Conservation (phyloP, 2,329 filamentous ascomycete species). For the Paraconiothyrium sp. region DNA sequence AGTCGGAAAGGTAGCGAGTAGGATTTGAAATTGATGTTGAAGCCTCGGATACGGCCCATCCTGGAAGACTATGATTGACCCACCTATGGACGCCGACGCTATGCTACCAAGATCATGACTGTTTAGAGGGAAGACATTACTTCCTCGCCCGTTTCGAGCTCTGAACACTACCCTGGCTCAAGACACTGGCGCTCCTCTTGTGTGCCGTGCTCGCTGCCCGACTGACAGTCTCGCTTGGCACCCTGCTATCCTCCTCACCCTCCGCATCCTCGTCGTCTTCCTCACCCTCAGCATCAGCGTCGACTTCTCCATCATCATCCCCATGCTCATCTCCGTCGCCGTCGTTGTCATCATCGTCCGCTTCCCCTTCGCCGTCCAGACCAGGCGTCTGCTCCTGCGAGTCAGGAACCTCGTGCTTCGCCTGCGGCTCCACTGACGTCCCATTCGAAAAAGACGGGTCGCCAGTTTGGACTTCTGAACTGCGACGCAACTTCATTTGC, state of each 20-base stretch:
- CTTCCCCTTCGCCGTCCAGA: slow-evolving; percentile 62
- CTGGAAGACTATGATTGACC: not conserved
- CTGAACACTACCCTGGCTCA: slow-evolving; percentile 64
- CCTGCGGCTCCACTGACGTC: slow-evolving; percentile 20
- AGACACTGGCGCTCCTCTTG: slow-evolving; percentile 84
- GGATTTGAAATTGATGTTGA: too few relatives aligned
- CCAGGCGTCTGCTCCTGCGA: slow-evolving; percentile 50
- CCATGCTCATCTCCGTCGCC: slow-evolving; percentile 50
- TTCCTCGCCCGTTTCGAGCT: slow-evolving; percentile 47
- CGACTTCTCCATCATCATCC: slow-evolving; percentile 22
- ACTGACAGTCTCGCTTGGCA: slow-evolving; percentile 32
- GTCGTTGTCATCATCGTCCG: slow-evolving; percentile 43
- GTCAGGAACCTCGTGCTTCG: slow-evolving; percentile 31
- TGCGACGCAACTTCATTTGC: slow-evolving; percentile 48
- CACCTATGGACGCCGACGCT: not conserved
- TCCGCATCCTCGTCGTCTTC: slow-evolving; percentile 40
- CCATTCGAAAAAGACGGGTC: slow-evolving; percentile 40
- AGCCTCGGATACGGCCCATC: not conserved
- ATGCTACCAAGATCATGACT: not conserved
- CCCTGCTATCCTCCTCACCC: slow-evolving; percentile 45
- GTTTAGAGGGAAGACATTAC: slow-evolving; percentile 18
- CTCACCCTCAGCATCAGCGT: slow-evolving; percentile 31
- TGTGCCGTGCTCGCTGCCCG: slow-evolving; percentile 54
- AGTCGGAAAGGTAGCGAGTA: too few relatives aligned
- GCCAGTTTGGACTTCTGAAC: slow-evolving; percentile 27